Evolutionary conservation across 108 stramenopile genomes (phyloP), one percentile per base, ranked within the genome.

Genomic region (Cyclotella sp.): DNA sequence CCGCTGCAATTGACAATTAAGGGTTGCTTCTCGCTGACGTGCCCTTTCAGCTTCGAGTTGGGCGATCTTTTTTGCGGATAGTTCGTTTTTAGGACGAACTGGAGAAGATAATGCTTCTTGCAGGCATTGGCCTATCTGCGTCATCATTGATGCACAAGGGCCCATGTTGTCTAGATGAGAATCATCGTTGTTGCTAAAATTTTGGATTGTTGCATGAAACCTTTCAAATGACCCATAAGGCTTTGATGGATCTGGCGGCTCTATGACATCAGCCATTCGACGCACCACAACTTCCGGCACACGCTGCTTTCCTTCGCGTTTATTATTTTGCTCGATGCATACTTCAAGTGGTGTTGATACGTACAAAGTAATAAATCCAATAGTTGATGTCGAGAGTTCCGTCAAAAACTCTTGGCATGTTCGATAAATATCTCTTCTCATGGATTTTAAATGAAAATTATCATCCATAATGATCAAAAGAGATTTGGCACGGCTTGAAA

Each of bases 361-460:
- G 66, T 75, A 86, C 27, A 90, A 11, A 52, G 87, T 72, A 51
- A 82, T 77, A 67, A 91, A 90, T 22, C 82, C 67, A 60, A 93
- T 80, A 41, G 57, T 47, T 18, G 78, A 43, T 14, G 61, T 82
- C 77, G 73, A 81, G 58, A 64, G 5, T 16, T 72, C 76, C 52
- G 45, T 51, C 16, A 77, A 18, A 24, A 81, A 42, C 18, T 82
- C 68, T 64, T 82, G 80, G 47, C 84, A 85, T 63, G 76, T 46
- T n/a, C 71, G 70, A 68, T 90, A 89, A 21, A 90, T 75, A 66
- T 91, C 81, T 80, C 90, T 86, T 81, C 93, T 78, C 93, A 94
- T 94, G 28, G 89, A 88, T 9, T 82, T 82, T 18, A 94, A 72
- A 63, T 94, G 88, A 69, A 87, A 94, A 64, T 94, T 94, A 67